Evolutionary conservation across 192 early-diverging fungal species (phyloP), one percentile per base, ranked within the genome.

Genomic region (Coemansia sp.): DNA sequence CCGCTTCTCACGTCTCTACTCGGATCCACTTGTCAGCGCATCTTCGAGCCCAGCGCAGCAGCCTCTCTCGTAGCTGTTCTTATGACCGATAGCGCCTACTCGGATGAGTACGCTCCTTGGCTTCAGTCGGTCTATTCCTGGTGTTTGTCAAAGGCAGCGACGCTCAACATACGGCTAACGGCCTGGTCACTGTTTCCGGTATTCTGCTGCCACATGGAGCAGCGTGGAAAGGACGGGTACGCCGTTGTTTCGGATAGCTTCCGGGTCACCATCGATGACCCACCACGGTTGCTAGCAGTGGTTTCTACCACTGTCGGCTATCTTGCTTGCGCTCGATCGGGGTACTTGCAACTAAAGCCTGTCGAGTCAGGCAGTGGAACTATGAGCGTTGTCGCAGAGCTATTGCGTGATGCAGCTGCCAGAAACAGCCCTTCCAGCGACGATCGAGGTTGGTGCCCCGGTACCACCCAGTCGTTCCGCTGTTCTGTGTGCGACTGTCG

Each of bases 321-420:
- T 40, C 66, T 81, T 2, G 35, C 69, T 3, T 81, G 79, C 18
- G 79, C 79, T n/a, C 64, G 74, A 17, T 56, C 74, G 0, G 79
- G 74, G 15, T 55, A 53, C 19, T 26, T 75, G 24, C 39, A 18
- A 26, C 29, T 53, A 35, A 34, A 35, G 52, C 9, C 33, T 3
- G 14, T 9, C 3, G 33, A 10, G n/a, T 12, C 52, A 19, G 12
- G 14, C 52, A 17, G 18, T 53, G 52, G 32, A n/a, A 17, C 11
- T 2, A 32, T 1, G n/a, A 18, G 52, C 10, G 12, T 53, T 32
- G 52, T 19, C 3, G 52, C 52, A 1, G 15, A 12, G 2, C 3
- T 53, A 21, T 21, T 53, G 17, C 32, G 32, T 17, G 29, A 5
- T 12, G 18, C 19, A 15, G 29, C 52, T 9, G n/a, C 32, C 17